Base-by-base conservation (phyloP, 1,284 basidiomycete species). In the Heterobasidion irregulare region DNA sequence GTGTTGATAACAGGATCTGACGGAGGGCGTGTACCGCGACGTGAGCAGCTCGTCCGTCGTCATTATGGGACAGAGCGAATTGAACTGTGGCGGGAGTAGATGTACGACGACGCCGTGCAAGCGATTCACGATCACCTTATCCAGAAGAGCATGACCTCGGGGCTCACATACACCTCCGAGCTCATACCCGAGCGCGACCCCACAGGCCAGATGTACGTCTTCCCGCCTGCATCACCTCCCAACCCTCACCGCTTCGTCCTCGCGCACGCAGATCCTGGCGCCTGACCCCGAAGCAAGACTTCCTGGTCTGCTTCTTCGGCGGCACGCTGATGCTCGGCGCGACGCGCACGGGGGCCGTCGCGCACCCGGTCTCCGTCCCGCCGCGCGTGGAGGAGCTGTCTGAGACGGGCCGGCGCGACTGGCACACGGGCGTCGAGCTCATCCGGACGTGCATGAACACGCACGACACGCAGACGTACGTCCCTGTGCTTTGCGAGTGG, bases 281-380 rank as follows among this genome's bases (percentile, higher is more conserved):
- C 26, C 72, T 89, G 13, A 74, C 79, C 1, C 88, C 89, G 13
- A 96, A 97, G 70, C 95, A 98, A 73, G 95, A 98, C 68, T 95
- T 98, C 68, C 81, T 98, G 18, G 94, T 93, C 1, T 98, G 95
- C 71, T 98, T 98, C 83, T 73, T 98, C 48, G 94, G 89, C 38
- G 94, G 94, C 6, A 89, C 90, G 2, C 80, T 98, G 62, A 86
- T 98, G 78, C 80, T 98, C 6, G 94, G 95, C 18, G 89, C 94
- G 12, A 89, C 88, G 1, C 85, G 84, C 35, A 79, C 84, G 0
- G 81, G 83, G 9, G 74, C 82, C 0, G 58, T 76, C 36, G 65
- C 66, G 2, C 65, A 73, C 2, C 68, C 67, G 1, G 77, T 85
- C 4, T 83, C 82, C 5, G 65, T 85, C 32, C 87, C 86, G 2